Evolutionary conservation across 805 yeast species (phyloP).

Genomic region (Suhomyces kilbournensis): DNA sequence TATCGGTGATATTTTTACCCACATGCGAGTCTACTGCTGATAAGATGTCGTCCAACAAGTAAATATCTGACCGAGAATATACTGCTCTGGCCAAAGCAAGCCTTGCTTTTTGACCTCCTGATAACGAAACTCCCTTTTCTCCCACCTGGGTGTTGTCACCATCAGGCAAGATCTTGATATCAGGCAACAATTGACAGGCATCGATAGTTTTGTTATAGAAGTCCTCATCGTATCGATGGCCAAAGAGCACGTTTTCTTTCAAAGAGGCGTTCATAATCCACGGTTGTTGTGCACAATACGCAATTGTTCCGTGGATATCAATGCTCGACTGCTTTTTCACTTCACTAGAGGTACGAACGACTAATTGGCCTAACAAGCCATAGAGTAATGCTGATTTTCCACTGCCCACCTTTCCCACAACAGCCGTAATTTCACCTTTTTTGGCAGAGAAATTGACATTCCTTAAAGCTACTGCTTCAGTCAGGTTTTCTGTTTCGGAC

Average conservation of each 20-base stretch:
- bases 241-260: conserved; percentile 25
- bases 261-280: conserved; percentile 26
- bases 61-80: conserved; percentile 26
- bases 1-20: conserved; percentile 23
- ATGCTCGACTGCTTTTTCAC: conserved; percentile 6
- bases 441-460: conserved; percentile 19
- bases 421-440: conserved; percentile 23
- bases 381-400: conserved; percentile 25
- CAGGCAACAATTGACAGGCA: conserved; percentile 24
- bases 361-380: conserved; percentile 24
- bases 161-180: conserved; percentile 25
- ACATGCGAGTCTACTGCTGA: conserved; percentile 30
- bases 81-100: conserved; percentile 29
- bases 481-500: conserved; percentile 11
- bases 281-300: conserved; percentile 27
- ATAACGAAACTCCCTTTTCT: conserved; percentile 27
- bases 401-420: conserved; percentile 26
- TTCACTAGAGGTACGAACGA: neutral
- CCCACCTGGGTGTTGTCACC: conserved; percentile 28
- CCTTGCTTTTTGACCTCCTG: conserved; percentile 31
- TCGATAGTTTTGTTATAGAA: conserved; percentile 21
- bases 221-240: conserved; percentile 18
- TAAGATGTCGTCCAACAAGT: conserved; percentile 24
- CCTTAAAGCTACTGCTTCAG: conserved; percentile 13
- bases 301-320: conserved; percentile 19